Evolutionary conservation across 83 land plant species (phyloP).

Genomic region (Picea engelmannii): DNA sequence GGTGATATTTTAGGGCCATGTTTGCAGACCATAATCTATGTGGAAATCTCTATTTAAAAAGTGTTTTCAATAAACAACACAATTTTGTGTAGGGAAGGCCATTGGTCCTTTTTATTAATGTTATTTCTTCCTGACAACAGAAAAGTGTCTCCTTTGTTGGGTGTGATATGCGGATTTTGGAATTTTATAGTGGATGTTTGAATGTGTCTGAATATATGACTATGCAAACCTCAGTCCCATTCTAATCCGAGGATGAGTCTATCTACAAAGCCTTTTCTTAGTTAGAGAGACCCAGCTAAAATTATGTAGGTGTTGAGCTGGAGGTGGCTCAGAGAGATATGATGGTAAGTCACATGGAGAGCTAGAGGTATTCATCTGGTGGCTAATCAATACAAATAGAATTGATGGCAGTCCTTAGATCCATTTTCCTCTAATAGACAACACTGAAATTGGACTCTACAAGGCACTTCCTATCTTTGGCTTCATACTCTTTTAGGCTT

Average conservation of each 20-base stretch:
- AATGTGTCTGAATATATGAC: neutral
- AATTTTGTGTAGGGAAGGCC: neutral
- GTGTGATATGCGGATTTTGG: neutral
- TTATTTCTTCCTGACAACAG: neutral
- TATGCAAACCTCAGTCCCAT: neutral
- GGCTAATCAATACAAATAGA: too few species aligned
- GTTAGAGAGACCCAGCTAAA: neutral
- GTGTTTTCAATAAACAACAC: neutral
- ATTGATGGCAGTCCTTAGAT: too few species aligned
- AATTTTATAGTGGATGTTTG: neutral
- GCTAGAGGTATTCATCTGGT: too few species aligned
- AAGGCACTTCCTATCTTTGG: too few species aligned
- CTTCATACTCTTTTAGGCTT: too few species aligned
- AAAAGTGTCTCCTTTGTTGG: neutral
- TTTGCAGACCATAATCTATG: neutral
- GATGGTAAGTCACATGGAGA: conserved; percentile 1
- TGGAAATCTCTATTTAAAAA: neutral
- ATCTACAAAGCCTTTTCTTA: neutral
- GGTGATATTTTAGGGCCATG: neutral
- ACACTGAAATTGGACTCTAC: too few species aligned
- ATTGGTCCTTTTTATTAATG: neutral
- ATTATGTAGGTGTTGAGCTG: neutral
- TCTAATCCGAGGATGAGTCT: neutral
- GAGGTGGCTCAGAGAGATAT: too few species aligned
- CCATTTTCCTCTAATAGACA: too few species aligned